A percentile compares a stretch with the other conserved stretches of the same genome.
phyloP scores from a whole-genome alignment of 2,329 filamentous ascomycete species.

The Didymella arachidicola region DNA sequence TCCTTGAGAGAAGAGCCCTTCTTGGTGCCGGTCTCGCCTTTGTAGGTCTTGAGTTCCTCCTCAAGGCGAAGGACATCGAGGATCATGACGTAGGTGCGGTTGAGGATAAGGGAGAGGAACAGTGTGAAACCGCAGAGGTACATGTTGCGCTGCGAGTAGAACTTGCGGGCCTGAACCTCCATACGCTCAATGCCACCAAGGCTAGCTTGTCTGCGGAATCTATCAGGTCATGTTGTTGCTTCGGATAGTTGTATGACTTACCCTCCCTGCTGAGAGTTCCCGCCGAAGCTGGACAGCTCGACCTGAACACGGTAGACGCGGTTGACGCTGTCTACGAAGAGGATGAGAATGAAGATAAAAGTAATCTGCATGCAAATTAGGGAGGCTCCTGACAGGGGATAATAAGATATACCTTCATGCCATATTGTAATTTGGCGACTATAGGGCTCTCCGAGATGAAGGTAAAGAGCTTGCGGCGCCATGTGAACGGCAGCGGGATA shows the following conservation, averaged over 20 bases:
- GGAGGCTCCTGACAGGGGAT: background rate
- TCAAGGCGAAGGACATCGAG: conserved; percentile 90
- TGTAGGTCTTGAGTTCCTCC: conserved; percentile 85
- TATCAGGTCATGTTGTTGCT: conserved; percentile 23
- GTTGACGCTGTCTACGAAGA: conserved; percentile 96
- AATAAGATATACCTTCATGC: conserved; percentile 72
- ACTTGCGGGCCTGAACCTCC: conserved; percentile 99
- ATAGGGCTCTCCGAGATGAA: conserved; percentile 91
- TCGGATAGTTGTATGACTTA: conserved; percentile 49
- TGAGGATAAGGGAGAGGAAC: conserved; percentile 97
- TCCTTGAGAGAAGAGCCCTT: conserved; percentile 75
- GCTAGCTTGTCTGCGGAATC: conserved; percentile 65
- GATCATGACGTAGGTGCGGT: conserved; percentile 98
- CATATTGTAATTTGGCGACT: conserved; percentile 94
- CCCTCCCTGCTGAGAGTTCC: conserved; percentile 63
- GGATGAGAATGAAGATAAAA: conserved; percentile 97
- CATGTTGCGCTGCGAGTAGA: conserved; percentile 99
- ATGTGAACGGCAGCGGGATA: conserved; percentile 85
- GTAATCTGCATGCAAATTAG: conserved; percentile 69
- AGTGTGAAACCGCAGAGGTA: conserved; percentile 99
- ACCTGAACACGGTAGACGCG: conserved; percentile 96
- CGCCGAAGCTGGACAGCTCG: conserved; percentile 77
- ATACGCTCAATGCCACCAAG: conserved; percentile 88
- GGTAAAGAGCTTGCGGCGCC: conserved; percentile 87
- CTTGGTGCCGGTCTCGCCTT: conserved; percentile 67